phyloP scores from a whole-genome alignment of 2,329 filamentous ascomycete species.

The Pleurostoma richardsiae region DNA sequence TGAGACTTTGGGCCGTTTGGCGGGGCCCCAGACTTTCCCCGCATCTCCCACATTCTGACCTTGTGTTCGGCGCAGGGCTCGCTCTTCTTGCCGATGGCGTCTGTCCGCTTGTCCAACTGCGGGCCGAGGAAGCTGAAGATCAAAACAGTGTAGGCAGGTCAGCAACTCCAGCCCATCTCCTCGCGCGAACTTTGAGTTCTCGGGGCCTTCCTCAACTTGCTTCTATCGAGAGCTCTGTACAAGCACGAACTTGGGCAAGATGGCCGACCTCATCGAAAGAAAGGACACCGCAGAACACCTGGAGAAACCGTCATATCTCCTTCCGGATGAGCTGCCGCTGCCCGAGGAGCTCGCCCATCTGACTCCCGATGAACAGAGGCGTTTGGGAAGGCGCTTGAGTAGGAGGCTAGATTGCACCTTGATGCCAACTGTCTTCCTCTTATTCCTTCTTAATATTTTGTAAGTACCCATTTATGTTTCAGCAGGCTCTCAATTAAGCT shows the following conservation, averaged over 20 bases:
- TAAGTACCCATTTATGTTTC: background rate
- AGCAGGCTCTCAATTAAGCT: background rate
- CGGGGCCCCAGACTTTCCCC: too few relatives aligned
- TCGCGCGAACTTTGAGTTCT: too few relatives aligned
- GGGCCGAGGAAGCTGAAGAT: too few relatives aligned
- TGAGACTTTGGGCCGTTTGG: too few relatives aligned
- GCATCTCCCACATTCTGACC: too few relatives aligned
- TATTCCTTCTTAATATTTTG: constrained; percentile 11
- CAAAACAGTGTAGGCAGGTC: too few relatives aligned
- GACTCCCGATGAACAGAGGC: background rate
- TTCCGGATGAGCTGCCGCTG: constrained; percentile 1
- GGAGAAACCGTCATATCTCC: constrained; percentile 12
- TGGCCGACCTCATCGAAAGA: constrained; percentile 6
- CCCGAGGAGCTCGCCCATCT: constrained; percentile 1
- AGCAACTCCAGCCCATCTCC: too few relatives aligned
- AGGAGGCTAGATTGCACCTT: constrained; percentile 7
- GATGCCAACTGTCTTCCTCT: constrained; percentile 10
- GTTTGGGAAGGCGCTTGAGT: constrained; percentile 1
- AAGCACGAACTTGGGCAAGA: background rate
- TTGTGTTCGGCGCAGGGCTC: too few relatives aligned
- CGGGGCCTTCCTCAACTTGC: too few relatives aligned
- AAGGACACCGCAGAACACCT: constrained; percentile 10
- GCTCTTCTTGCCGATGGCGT: too few relatives aligned
- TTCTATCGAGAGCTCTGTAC: too few relatives aligned
- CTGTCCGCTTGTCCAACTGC: too few relatives aligned